phyloP scores from a whole-genome alignment of 768 basidiomycete species.

The Tylopilus subfusipes region DNA sequence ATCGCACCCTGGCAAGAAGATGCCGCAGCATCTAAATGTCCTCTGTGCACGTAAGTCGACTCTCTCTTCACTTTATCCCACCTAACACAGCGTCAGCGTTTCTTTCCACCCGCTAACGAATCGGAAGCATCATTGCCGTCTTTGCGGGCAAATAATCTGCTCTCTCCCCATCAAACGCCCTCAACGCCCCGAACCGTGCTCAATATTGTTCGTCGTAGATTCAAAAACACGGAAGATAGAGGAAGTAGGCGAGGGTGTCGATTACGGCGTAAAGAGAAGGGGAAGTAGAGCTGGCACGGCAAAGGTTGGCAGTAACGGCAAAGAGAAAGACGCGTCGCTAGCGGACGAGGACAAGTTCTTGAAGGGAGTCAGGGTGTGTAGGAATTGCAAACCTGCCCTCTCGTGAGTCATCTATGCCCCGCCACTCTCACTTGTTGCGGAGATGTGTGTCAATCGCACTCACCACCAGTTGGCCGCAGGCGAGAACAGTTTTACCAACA shows the following conservation, averaged over 20 bases:
- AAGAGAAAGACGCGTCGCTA: slow-evolving; percentile 37
- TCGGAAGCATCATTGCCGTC: slow-evolving; percentile 92
- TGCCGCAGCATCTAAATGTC: slow-evolving; percentile 69
- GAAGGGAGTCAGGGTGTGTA: slow-evolving; percentile 85
- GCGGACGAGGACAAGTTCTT: slow-evolving; percentile 79
- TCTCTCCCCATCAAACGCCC: slow-evolving; percentile 76
- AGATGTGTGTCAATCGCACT: neutral
- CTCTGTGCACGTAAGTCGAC: slow-evolving; percentile 69
- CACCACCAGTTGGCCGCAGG: slow-evolving; percentile 35
- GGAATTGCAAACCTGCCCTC: slow-evolving; percentile 75
- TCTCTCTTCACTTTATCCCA: neutral
- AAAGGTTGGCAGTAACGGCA: slow-evolving; percentile 29
- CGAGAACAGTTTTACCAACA: slow-evolving; percentile 79
- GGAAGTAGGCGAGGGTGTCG: slow-evolving; percentile 78
- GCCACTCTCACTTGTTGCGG: neutral
- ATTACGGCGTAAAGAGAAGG: slow-evolving; percentile 71
- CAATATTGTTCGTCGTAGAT: slow-evolving; percentile 84
- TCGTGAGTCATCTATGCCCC: slow-evolving; percentile 52
- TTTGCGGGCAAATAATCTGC: slow-evolving; percentile 91
- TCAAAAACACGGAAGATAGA: slow-evolving; percentile 72
- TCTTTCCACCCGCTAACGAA: slow-evolving; percentile 89
- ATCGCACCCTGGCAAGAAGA: slow-evolving; percentile 97
- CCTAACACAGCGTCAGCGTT: slow-evolving; percentile 37
- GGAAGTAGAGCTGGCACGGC: slow-evolving; percentile 13
- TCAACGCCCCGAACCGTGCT: slow-evolving; percentile 66